These are phyloP conservation scores for Phellopilus nigrolimitatus DNA, from an alignment of 1,284 basidiomycete species.

Conservation along the genomic window DNA sequence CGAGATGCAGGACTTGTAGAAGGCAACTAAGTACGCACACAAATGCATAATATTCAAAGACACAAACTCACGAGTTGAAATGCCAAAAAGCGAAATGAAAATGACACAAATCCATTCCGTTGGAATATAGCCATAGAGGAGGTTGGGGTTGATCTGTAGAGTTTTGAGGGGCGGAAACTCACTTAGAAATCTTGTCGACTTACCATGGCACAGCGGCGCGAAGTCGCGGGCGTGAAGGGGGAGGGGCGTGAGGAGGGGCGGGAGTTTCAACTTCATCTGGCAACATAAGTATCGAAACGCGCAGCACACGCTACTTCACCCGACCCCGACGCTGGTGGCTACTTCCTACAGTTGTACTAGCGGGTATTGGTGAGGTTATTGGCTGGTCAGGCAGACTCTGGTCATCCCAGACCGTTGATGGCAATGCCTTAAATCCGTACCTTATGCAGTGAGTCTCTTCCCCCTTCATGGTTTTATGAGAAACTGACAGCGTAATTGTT, in stretches of 20 bases:
- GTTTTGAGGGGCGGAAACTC: no score
- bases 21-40: neutral
- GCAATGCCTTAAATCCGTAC: conserved; percentile 28
- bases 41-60: neutral
- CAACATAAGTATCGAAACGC: neutral
- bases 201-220: no score
- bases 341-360: conserved; percentile 32
- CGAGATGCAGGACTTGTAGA: conserved; percentile 32
- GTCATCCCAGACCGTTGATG: conserved; percentile 29
- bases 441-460: conserved; percentile 42
- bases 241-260: no score
- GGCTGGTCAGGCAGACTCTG: conserved; percentile 38
- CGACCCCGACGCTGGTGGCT: conserved; percentile 37
- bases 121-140: conserved; percentile 29
- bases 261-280: no score
- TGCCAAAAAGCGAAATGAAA: conserved; percentile 22
- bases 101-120: conserved; percentile 29
- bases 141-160: neutral
- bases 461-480: neutral
- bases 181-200: no score
- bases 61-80: conserved; percentile 16
- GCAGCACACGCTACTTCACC: conserved; percentile 32
- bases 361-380: conserved; percentile 34
- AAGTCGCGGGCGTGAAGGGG: no score
- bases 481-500: neutral